Evolutionary conservation across 768 basidiomycete species (phyloP).

Genomic region (Mycena maculata): DNA sequence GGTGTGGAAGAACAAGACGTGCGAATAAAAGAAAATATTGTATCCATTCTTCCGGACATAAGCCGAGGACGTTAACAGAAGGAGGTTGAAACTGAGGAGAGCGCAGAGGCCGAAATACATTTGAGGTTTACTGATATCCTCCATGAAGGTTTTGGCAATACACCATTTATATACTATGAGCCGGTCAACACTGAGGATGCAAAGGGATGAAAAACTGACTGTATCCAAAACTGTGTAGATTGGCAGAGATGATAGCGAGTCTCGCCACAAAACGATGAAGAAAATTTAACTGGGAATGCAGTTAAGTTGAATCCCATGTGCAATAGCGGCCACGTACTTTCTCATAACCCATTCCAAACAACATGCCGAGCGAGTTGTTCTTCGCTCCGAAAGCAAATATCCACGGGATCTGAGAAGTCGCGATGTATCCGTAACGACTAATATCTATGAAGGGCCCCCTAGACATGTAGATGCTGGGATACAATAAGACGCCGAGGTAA

Average conservation of each 20-base stretch:
- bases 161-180: constrained; percentile 30
- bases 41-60: constrained; percentile 68
- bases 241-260: constrained; percentile 19
- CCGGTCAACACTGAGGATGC: too few relatives aligned
- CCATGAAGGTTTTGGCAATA: not conserved
- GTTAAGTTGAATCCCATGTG: too few relatives aligned
- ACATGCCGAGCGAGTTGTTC: constrained; percentile 69
- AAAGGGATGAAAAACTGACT: too few relatives aligned
- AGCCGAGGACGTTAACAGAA: constrained; percentile 71
- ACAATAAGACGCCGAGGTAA: constrained; percentile 48
- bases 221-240: constrained; percentile 68
- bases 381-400: constrained; percentile 76
- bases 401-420: constrained; percentile 72
- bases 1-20: constrained; percentile 68
- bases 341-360: constrained; percentile 75
- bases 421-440: constrained; percentile 63
- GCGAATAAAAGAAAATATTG: constrained; percentile 59
- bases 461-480: constrained; percentile 60
- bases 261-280: constrained; percentile 17
- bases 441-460: constrained; percentile 61
- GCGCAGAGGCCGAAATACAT: constrained; percentile 56
- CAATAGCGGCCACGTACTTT: constrained; percentile 54
- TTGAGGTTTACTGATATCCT: not conserved
- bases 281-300: constrained; percentile 7
- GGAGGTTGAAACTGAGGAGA: constrained; percentile 62